Evolutionary conservation across 148 eudicot genomes (phyloP).

Genomic region (Dianthus caryophyllus): DNA sequence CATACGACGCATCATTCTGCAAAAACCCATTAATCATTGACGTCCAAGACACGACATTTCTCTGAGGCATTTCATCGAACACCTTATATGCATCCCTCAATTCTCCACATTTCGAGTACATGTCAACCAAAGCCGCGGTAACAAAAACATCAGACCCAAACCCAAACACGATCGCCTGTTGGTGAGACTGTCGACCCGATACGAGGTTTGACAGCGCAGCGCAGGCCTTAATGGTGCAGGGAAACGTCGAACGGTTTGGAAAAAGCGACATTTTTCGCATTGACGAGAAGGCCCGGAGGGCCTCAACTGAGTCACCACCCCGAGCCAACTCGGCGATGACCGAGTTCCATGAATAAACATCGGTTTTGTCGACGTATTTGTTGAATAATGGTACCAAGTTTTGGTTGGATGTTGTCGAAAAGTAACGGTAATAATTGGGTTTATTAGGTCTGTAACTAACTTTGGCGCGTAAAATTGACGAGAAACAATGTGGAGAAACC

Average conservation of each 20-base stretch:
- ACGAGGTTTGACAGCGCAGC: slow-evolving; percentile 42
- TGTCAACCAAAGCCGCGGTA: slow-evolving; percentile 52
- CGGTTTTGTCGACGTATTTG: slow-evolving; percentile 45
- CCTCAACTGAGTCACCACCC: slow-evolving; percentile 53
- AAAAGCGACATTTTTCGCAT: slow-evolving; percentile 47
- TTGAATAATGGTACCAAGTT: slow-evolving; percentile 43
- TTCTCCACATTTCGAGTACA: slow-evolving; percentile 65
- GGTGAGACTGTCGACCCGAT: slow-evolving; percentile 59
- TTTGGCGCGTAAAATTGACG: slow-evolving; percentile 1
- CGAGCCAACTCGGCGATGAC: slow-evolving; percentile 72
- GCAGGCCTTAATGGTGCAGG: slow-evolving; percentile 63
- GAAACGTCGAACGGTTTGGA: slow-evolving; percentile 62
- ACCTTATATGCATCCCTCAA: slow-evolving; percentile 49
- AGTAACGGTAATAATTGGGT: not conserved
- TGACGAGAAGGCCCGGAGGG: slow-evolving; percentile 55
- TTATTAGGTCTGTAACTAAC: not conserved
- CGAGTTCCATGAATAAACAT: slow-evolving; percentile 62
- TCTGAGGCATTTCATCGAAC: slow-evolving; percentile 52
- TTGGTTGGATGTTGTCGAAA: slow-evolving; percentile 19
- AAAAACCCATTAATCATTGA: slow-evolving; percentile 66
- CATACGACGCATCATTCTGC: slow-evolving; percentile 37
- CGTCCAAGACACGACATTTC: slow-evolving; percentile 72
- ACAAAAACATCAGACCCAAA: slow-evolving; percentile 49
- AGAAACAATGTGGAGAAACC: slow-evolving; percentile 24
- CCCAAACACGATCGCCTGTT: slow-evolving; percentile 58